Conservation (phyloP, 352 stramenopile species). For the Phytophthora pisi region DNA sequence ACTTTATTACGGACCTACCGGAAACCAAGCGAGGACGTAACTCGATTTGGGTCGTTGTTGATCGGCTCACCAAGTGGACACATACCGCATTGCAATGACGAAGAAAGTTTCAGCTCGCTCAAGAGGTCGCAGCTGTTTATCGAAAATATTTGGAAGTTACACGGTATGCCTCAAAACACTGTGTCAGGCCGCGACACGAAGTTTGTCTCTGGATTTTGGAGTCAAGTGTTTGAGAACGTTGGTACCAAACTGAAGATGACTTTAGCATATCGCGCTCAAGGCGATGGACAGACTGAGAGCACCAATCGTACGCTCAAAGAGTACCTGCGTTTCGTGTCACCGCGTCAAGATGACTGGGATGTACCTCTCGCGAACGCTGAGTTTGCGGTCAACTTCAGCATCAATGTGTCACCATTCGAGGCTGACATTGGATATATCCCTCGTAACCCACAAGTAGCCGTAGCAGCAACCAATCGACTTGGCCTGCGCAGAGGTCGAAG, state of each 20-base stretch:
- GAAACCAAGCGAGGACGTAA: constrained; percentile 6
- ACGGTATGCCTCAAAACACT: neutral
- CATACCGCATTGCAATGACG: constrained; percentile 2
- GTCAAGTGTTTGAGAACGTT: constrained; percentile 1
- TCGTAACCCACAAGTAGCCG: neutral
- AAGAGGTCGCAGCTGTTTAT: constrained; percentile 5
- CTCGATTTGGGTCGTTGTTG: neutral
- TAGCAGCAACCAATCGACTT: neutral
- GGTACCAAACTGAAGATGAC: neutral
- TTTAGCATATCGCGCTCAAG: neutral
- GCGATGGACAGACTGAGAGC: neutral
- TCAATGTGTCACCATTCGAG: neutral
- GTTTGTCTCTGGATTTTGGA: constrained; percentile 8
- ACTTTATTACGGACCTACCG: constrained; percentile 9
- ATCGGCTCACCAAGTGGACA: neutral
- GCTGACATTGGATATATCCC: neutral
- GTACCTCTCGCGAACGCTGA: neutral
- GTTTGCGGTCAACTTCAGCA: neutral
- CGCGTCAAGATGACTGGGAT: neutral
- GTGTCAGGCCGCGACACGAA: too few relatives aligned
- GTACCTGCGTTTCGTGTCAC: neutral
- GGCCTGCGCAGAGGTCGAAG: neutral
- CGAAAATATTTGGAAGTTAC: constrained; percentile 1
- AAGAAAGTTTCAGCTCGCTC: constrained; percentile 1
- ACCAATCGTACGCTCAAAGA: constrained; percentile 1